Evolutionary conservation across 2,329 filamentous ascomycete genomes (phyloP), one percentile per base, ranked within the genome.

Genomic region (Apiospora marii): DNA sequence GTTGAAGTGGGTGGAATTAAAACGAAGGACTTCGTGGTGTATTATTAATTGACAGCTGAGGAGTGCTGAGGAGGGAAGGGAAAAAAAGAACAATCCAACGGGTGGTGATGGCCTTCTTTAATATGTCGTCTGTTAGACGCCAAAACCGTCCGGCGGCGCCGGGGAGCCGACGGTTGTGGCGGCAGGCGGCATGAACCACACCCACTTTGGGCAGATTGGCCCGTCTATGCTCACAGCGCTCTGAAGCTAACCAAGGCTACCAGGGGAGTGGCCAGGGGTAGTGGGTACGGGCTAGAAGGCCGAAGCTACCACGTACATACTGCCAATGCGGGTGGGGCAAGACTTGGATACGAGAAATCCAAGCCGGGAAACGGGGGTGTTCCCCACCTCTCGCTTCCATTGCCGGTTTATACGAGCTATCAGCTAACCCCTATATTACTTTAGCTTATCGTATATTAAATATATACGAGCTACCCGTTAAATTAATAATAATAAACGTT

Each of bases 11-110:
- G 30, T 22, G 30, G 16, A 27, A 61, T 61, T 61, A 37, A 61
- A 61, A 37, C 22, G 51, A 58, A 37, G 53, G 53, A 61, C 53
- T 61, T 61, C 53, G 53, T 34, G 53, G 30, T 19, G 53, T 61
- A 61, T 61, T 61, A 61, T 61, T 61, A 61, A 37, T 61, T 61
- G 53, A 61, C 53, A 61, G 53, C 53, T 61, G 53, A 58, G 51
- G 51, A 37, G 53, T 37, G 53, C 53, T 61, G 53, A 61, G 53
- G 53, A 61, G 34, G 16, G 22, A 61, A 37, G n/a, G 14, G 12
- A 61, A 37, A 61, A n/a, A 61, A 37, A 61, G 3, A 34, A 10
- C 7, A 37, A 37, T 12, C 30, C 5, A 14, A 34, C 27, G 30
- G 53, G 30, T 8, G 30, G 30, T 34, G 53, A 37, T n/a, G 53